These are phyloP conservation scores for Sutorius australiensis DNA, from an alignment of 768 basidiomycete genomes.

Conservation along the genomic window DNA sequence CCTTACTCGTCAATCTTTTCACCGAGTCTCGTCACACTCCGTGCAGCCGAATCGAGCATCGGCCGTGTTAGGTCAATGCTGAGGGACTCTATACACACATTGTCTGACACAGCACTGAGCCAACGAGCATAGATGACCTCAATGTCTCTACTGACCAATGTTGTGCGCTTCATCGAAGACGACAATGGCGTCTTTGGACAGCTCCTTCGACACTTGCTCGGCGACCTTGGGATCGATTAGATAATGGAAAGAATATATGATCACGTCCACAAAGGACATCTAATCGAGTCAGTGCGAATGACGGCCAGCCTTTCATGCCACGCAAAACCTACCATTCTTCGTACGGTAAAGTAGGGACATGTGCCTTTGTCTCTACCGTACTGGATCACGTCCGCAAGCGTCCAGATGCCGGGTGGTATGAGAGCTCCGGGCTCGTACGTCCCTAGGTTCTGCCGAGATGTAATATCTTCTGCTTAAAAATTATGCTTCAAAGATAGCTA, in stretches of 20 bases:
- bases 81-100: slow-evolving; percentile 97
- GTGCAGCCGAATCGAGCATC: slow-evolving; percentile 91
- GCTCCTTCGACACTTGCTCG: slow-evolving; percentile 96
- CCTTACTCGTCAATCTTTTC: slow-evolving; percentile 94
- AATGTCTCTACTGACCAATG: slow-evolving; percentile 60
- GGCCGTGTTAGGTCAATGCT: slow-evolving; percentile 96
- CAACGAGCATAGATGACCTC: background rate
- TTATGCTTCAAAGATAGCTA: slow-evolving; percentile 32
- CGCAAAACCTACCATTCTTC: slow-evolving; percentile 75
- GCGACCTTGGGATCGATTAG: slow-evolving; percentile 98
- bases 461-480: slow-evolving; percentile 1
- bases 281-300: slow-evolving; percentile 30
- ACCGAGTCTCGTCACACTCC: slow-evolving; percentile 80
- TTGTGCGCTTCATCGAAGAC: slow-evolving; percentile 99
- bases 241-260: slow-evolving; percentile 99
- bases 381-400: slow-evolving; percentile 86
- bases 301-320: background rate
- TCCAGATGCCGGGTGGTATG: slow-evolving; percentile 87
- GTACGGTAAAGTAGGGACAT: slow-evolving; percentile 95
- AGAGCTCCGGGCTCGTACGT: slow-evolving; percentile 76
- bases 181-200: slow-evolving; percentile 96
- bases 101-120: slow-evolving; percentile 50
- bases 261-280: slow-evolving; percentile 94
- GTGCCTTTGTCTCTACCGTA: slow-evolving; percentile 81
- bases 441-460: slow-evolving; percentile 63